Percentiles rank a stretch among this genome's conserved stretches.
Conservation (phyloP, 306 rosid genomes). For the Ziziphus jujuba region DNA sequence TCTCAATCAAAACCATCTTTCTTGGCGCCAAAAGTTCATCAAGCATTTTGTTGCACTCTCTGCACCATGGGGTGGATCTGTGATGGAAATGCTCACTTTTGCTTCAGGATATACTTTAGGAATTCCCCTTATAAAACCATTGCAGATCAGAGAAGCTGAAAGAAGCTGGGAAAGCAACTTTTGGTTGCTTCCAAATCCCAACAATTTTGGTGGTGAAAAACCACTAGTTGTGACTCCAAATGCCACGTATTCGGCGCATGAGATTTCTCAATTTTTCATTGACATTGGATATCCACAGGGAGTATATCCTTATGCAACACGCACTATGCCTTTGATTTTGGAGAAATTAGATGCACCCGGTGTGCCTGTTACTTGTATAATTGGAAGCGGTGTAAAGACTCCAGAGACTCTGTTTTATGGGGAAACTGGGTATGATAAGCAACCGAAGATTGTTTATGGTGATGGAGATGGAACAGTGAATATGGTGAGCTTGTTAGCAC, state of each 20-base stretch:
- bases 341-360: conserved; percentile 47
- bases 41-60: conserved; percentile 76
- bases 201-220: conserved; percentile 35
- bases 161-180: conserved; percentile 83
- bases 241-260: conserved; percentile 50
- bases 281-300: conserved; percentile 73
- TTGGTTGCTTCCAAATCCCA: conserved; percentile 85
- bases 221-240: conserved; percentile 50
- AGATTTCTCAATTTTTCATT: conserved; percentile 55
- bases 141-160: conserved; percentile 64
- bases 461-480: conserved; percentile 96
- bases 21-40: conserved; percentile 65
- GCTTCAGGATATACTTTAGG: conserved; percentile 81
- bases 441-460: conserved; percentile 56
- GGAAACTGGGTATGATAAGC: conserved; percentile 55
- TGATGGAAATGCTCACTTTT: conserved; percentile 68
- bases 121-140: conserved; percentile 74
- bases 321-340: conserved; percentile 47
- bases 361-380: conserved; percentile 67
- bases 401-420: conserved; percentile 58
- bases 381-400: conserved; percentile 64
- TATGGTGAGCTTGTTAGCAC: conserved; percentile 68
- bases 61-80: conserved; percentile 87
- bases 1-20: conserved; percentile 51
- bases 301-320: conserved; percentile 51